A percentile compares a stretch with the other conserved stretches of the same genome.
These are phyloP conservation scores for Durio zibethinus DNA, from an alignment of 345 rosid genomes.

Conservation along the genomic window DNA sequence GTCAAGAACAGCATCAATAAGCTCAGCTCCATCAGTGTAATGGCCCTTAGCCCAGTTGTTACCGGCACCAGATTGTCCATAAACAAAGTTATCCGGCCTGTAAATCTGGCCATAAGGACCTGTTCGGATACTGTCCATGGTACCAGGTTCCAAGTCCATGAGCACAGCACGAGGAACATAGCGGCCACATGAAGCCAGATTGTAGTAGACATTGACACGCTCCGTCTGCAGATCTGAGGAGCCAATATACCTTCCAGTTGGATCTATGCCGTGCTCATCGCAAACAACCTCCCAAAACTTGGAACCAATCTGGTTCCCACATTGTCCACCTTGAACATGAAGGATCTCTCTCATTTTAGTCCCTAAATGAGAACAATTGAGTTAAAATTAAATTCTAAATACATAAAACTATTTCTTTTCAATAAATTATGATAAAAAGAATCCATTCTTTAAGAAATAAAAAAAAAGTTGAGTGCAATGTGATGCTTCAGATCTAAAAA, in stretches of 20 bases:
- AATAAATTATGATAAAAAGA: neutral
- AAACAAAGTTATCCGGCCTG: slow-evolving; percentile 22
- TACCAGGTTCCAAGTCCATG: slow-evolving; percentile 25
- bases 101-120: slow-evolving; percentile 21
- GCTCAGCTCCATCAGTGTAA: slow-evolving; percentile 21
- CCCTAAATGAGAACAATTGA: neutral
- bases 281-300: slow-evolving; percentile 25
- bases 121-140: slow-evolving; percentile 19
- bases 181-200: slow-evolving; percentile 20
- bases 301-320: slow-evolving; percentile 32
- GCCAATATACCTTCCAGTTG: slow-evolving; percentile 18
- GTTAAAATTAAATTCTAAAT: neutral
- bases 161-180: slow-evolving; percentile 24
- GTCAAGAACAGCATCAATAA: slow-evolving; percentile 18
- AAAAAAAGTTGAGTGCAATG: neutral
- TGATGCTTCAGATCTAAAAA: neutral
- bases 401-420: no score
- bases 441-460: neutral
- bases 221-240: slow-evolving; percentile 19
- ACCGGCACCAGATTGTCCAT: slow-evolving; percentile 23
- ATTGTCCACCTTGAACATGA: slow-evolving; percentile 51
- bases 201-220: slow-evolving; percentile 23
- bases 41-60: slow-evolving; percentile 25
- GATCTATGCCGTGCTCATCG: slow-evolving; percentile 19
- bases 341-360: slow-evolving; percentile 46